phyloP scores from a whole-genome alignment of 306 rosid genomes.

The Rosa chinensis region DNA sequence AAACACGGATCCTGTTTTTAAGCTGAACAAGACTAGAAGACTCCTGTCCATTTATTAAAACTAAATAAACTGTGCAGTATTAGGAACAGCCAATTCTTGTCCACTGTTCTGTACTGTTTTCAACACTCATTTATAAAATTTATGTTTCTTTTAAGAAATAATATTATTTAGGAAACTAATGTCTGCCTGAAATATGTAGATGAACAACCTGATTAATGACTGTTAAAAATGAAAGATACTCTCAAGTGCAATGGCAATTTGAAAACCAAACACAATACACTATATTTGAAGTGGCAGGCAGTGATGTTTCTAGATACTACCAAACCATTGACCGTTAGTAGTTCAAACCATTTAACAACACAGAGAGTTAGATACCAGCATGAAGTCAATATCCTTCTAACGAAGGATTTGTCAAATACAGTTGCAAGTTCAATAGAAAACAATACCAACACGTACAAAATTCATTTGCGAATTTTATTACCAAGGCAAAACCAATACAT shows the following conservation, averaged over 20 bases:
- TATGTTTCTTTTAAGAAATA: not conserved
- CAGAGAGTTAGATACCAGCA: not conserved
- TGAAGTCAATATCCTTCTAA: not conserved
- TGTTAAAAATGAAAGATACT: not conserved
- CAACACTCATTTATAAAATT: not conserved
- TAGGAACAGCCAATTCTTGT: not conserved
- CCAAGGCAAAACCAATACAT: not conserved
- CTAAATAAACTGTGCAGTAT: not conserved
- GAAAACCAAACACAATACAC: not conserved
- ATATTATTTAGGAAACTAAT: not conserved
- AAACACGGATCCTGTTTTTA: not conserved
- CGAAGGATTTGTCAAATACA: not conserved
- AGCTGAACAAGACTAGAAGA: not conserved
- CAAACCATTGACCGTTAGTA: not conserved
- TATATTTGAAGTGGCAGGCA: not conserved
- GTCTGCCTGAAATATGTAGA: not conserved
- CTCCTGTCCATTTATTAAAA: not conserved
- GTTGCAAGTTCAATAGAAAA: not conserved
- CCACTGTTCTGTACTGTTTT: not conserved
- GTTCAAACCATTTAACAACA: not conserved
- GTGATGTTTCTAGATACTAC: not conserved
- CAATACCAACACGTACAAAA: no score
- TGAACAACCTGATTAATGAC: not conserved
- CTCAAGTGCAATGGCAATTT: not conserved
- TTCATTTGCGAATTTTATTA: no score